Base-by-base conservation (phyloP, 805 yeast species). In the Kazachstania africana region DNA sequence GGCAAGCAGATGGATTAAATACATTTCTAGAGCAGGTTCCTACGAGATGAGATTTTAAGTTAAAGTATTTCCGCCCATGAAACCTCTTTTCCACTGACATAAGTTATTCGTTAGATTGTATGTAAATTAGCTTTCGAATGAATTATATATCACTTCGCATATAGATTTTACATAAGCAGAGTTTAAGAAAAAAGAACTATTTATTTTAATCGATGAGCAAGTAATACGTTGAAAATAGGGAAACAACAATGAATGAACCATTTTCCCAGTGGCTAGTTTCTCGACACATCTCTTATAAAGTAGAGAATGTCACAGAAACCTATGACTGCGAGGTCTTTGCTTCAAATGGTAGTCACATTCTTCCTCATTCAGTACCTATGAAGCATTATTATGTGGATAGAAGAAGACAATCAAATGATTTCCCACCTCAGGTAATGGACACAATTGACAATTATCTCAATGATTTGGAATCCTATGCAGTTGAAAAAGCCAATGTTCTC, bases 1-100 rank as follows among this genome's bases (percentile, higher is more conserved):
- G 4, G 70, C 70, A 33, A 61, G 68, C 15, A 88, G 87, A 51
- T 84, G 94, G 94, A 93, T 87, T 21, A 72, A 81, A 44, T 88
- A 88, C 51, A 51, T 70, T 12, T 67, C 88, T 1, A 70, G 67
- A 37, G 75, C 88, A 0, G 95, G 94, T 0, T 70, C 79, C 5
- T 85, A 82, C 44, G 95, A 87, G 39, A 66, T 83, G 8, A 63
- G 96, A 34, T 75, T 75, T 39, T 78, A 51, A 55, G 4, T 12
- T 14, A 8, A 8, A 23, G 6, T 6, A 23, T 23, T 8, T 23
- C 13, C 10, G 12, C 12, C 6, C 27, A 6, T 10, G 8, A 12
- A 17, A 12, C 14, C 18, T n/a, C 24, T 15, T 16, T 9, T 8
- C 8, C 20, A 28, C 3, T 8, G 5, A n/a, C n/a, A n/a, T n/a